phyloP scores from a whole-genome alignment of 305 asterid species.

The Fraxinus xanthoxyloides region DNA sequence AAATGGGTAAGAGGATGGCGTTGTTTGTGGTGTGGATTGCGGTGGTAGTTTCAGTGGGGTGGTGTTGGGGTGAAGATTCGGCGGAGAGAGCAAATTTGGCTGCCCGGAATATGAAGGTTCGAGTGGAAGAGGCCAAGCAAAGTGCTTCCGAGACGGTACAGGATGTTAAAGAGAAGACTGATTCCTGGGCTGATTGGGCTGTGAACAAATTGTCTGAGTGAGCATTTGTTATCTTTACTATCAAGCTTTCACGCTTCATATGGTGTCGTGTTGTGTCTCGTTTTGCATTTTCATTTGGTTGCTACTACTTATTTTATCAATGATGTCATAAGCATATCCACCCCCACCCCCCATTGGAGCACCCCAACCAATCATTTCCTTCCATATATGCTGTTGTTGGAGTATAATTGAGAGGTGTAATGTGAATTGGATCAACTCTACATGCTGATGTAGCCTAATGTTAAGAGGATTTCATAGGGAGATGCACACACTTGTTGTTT shows the following conservation, averaged over 20 bases:
- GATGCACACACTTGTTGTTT: not conserved
- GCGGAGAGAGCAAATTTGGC: constrained; percentile 16
- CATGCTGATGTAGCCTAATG: not conserved
- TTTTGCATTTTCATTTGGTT: not conserved
- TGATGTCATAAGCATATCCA: too few species aligned
- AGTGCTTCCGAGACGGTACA: constrained; percentile 15
- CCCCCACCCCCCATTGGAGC: too few species aligned
- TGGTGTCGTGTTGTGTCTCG: not conserved
- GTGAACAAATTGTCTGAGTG: constrained; percentile 35
- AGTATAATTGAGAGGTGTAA: too few species aligned
- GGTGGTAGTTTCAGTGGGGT: constrained; percentile 20
- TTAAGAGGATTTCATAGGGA: not conserved
- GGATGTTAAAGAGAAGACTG: constrained; percentile 23
- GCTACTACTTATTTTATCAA: too few species aligned
- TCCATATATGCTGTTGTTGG: not conserved
- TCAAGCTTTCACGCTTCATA: not conserved
- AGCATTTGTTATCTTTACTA: not conserved
- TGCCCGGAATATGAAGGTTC: not conserved
- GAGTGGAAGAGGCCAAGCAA: constrained; percentile 5
- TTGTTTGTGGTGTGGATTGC: constrained; percentile 35
- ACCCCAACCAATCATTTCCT: not conserved
- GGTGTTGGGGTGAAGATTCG: constrained; percentile 33
- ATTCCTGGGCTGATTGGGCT: constrained; percentile 42
- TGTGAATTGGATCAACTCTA: too few species aligned
- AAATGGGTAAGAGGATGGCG: constrained; percentile 33